Percentiles rank a stretch among this genome's conserved stretches.
Conservation (phyloP, 257 asterid genomes). For the Rubia yunnanensis region DNA sequence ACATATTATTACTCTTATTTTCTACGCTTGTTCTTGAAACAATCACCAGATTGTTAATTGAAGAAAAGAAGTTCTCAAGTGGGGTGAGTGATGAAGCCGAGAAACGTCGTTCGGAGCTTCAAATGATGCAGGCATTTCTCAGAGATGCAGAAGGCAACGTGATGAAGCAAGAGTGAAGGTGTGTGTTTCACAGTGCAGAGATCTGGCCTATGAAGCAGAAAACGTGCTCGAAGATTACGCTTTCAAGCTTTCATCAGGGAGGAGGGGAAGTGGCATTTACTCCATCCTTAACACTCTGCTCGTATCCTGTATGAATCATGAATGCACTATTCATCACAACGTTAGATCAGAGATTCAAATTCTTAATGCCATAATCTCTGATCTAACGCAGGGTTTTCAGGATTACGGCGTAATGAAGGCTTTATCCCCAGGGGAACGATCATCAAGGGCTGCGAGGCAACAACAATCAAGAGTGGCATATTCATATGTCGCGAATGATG, state of each 20-base stretch:
- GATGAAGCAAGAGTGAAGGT: background rate
- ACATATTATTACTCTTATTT: no score
- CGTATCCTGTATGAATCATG: background rate
- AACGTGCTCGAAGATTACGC: background rate
- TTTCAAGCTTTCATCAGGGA: background rate
- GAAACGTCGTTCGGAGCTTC: background rate
- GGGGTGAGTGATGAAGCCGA: conserved; percentile 2
- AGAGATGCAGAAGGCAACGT: background rate
- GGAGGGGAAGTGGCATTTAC: background rate
- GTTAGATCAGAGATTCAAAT: background rate
- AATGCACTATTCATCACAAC: background rate
- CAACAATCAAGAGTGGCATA: background rate
- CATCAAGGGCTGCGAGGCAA: background rate
- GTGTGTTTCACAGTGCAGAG: background rate
- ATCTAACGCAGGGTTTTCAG: background rate
- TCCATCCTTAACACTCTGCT: background rate
- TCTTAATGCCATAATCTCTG: background rate
- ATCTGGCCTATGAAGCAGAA: conserved; percentile 3
- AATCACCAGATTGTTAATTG: background rate
- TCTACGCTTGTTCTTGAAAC: background rate
- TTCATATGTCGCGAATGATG: background rate
- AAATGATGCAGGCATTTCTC: background rate
- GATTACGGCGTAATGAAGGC: background rate
- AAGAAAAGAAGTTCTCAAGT: background rate
- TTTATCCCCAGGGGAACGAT: background rate